Base-by-base conservation (phyloP, 352 stramenopile genomes). In the Phytophthora agathidicida region DNA sequence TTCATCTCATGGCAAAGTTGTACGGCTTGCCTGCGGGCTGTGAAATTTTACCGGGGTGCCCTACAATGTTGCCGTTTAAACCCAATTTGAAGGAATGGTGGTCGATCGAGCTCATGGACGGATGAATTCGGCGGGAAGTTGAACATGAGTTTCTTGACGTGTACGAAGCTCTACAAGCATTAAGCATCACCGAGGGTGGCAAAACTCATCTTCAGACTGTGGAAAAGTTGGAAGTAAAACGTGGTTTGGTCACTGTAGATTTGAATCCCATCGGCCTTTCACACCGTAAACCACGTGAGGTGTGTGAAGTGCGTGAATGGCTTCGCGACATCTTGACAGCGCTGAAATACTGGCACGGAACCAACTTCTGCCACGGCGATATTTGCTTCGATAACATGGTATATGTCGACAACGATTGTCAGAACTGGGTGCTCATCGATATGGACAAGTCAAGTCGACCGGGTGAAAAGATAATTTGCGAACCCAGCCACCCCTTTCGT, bases 301-400 rank as follows among this genome's bases (percentile, higher is more conserved):
- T 28, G 6, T 14, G 11, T 7, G 52, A 67, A 50, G 30, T 57
- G 28, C 16, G 26, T 23, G 39, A 60, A 20, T 75, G 55, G 66
- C 26, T 71, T 16, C 41, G 16, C 38, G 2, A n/a, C 7, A 64
- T 71, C 24, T 49, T 68, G 10, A 71, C 39, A 13, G 55, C 60
- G 2, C 49, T 71, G 33, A 68, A 46, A 13, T 51, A 56, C 53
- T 70, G 65, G 60, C 52, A 71, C 19, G 28, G 48, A 0, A 39
- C 17, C 19, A 24, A 41, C 2, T 73, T 58, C 37, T 73, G 65
- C 13, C 65, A 73, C 20, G 65, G 59, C 7, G 55, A 75, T 47
- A 20, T 69, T 26, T 36, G 37, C 5, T 68, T 51, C 57, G 3
- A 16, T 27, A 68, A 68, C 13, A n/a, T n/a, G n/a, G n/a, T n/a